Percentiles rank a stretch among this genome's conserved stretches.
Evolutionary conservation across 345 rosid species (phyloP).

Genomic region (Nephelium lappaceum): DNA sequence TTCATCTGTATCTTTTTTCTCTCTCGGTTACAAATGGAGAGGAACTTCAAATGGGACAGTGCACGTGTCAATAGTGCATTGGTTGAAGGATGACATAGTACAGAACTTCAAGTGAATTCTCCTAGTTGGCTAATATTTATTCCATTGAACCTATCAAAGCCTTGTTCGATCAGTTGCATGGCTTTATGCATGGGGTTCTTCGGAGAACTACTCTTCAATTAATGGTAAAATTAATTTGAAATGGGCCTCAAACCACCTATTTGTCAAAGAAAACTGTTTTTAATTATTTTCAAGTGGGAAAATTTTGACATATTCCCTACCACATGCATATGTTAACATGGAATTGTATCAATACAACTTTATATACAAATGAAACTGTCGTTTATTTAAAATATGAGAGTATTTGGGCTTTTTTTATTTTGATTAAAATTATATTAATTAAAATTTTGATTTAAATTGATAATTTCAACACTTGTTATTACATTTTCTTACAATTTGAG

Average conservation of each 20-base stretch:
- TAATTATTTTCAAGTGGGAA: too few species aligned
- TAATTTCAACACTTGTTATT: too few species aligned
- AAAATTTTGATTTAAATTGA: too few species aligned
- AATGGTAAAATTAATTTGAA: not conserved
- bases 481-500: too few species aligned
- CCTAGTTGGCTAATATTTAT: not conserved
- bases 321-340: too few species aligned
- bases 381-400: too few species aligned
- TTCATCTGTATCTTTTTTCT: not conserved
- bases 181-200: constrained; percentile 12
- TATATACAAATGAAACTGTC: too few species aligned
- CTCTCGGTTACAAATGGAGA: not conserved
- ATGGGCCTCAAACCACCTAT: not conserved
- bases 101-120: not conserved
- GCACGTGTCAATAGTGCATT: not conserved
- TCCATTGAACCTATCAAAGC: not conserved
- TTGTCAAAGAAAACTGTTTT: too few species aligned
- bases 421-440: too few species aligned
- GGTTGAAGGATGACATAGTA: not conserved
- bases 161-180: constrained; percentile 1
- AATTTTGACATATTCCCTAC: too few species aligned
- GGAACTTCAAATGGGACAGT: not conserved
- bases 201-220: not conserved
- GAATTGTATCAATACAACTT: too few species aligned
- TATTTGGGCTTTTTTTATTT: too few species aligned